phyloP scores from a whole-genome alignment of 1,284 basidiomycete genomes.

The Apiotrichum sp. region DNA sequence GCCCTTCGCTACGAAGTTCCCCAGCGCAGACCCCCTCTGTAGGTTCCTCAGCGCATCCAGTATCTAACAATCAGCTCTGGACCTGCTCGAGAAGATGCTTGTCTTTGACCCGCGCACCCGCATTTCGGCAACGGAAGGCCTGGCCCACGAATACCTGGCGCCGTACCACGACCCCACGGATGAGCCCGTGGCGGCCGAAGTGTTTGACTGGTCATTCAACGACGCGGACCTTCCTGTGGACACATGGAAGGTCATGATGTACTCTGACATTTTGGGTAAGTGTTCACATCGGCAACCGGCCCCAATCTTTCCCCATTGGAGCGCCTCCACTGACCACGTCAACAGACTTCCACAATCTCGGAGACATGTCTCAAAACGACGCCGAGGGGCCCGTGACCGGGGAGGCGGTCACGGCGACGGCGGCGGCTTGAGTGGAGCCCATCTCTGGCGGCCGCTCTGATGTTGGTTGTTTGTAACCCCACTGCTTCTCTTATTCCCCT shows the following conservation, averaged over 20 bases:
- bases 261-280: slow-evolving; percentile 86
- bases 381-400: slow-evolving; percentile 46
- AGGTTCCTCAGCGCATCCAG: slow-evolving; percentile 10
- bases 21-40: slow-evolving; percentile 82
- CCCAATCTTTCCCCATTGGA: background rate
- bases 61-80: slow-evolving; percentile 59
- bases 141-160: slow-evolving; percentile 88
- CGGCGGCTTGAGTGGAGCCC: slow-evolving; percentile 15
- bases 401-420: slow-evolving; percentile 28
- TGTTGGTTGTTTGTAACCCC: slow-evolving; percentile 2
- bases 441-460: background rate
- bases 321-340: slow-evolving; percentile 2
- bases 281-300: slow-evolving; percentile 7
- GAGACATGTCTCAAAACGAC: slow-evolving; percentile 44
- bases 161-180: slow-evolving; percentile 99
- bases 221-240: slow-evolving; percentile 99
- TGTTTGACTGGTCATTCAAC: slow-evolving; percentile 99
- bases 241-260: slow-evolving; percentile 99
- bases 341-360: slow-evolving; percentile 53
- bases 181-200: slow-evolving; percentile 87
- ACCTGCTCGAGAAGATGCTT: slow-evolving; percentile 97
- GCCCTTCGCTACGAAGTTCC: slow-evolving; percentile 90
- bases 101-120: slow-evolving; percentile 97
- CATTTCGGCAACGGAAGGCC: slow-evolving; percentile 87
- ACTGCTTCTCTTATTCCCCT: background rate